Evolutionary conservation across 2,329 filamentous ascomycete genomes (phyloP).

Genomic region (Atkinsonella texensis): DNA sequence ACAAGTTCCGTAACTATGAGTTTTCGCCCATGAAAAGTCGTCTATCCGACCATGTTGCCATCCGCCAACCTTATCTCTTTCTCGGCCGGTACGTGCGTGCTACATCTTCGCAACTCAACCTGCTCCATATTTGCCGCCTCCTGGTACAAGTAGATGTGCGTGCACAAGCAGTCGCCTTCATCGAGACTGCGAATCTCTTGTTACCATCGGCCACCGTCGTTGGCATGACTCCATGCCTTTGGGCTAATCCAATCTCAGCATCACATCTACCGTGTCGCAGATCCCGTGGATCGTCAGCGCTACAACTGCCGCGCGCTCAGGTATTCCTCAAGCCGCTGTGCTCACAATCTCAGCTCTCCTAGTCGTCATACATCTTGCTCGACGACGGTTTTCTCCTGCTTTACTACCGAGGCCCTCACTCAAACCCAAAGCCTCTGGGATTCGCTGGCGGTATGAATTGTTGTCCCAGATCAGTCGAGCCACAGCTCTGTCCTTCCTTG

Average conservation of each 20-base stretch:
- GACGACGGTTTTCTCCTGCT: constrained; percentile 15
- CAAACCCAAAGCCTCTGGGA: constrained; percentile 24
- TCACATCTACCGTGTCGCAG: constrained; percentile 7
- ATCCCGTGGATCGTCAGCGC: constrained; percentile 27
- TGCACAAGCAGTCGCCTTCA: not conserved
- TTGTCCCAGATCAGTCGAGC: constrained; percentile 28
- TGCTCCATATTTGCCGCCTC: not conserved
- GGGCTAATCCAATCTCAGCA: not conserved
- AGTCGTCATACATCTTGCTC: constrained; percentile 21
- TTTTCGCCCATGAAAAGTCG: constrained; percentile 16
- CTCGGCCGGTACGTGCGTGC: not conserved
- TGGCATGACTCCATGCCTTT: not conserved
- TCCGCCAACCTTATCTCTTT: not conserved
- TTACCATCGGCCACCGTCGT: not conserved
- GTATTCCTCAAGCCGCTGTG: constrained; percentile 26
- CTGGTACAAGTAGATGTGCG: not conserved
- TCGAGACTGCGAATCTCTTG: not conserved
- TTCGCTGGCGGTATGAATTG: constrained; percentile 31
- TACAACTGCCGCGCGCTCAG: constrained; percentile 27
- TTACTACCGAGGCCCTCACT: constrained; percentile 1
- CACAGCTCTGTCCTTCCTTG: constrained; percentile 26
- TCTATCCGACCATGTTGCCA: not conserved
- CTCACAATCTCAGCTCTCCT: constrained; percentile 26
- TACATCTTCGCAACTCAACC: not conserved
- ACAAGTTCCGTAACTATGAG: constrained; percentile 18